These are phyloP conservation scores for Sarocladiaceae sp. DNA, from an alignment of 2,329 filamentous ascomycete species.

Conservation along the genomic window DNA sequence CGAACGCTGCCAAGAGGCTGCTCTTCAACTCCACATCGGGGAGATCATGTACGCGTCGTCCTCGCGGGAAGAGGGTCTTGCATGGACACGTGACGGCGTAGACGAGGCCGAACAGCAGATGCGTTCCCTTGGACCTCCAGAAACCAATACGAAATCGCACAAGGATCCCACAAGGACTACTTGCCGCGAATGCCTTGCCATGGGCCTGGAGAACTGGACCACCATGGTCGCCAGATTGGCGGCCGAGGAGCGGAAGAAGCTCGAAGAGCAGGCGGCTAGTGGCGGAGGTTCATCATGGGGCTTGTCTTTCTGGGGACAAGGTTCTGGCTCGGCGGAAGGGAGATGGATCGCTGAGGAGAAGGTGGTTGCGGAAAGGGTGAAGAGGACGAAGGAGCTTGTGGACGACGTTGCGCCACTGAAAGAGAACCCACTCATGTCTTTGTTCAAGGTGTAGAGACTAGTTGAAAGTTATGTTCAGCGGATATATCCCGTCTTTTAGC, in stretches of 20 bases:
- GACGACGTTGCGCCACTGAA: constrained; percentile 38
- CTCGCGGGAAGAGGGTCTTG: constrained; percentile 62
- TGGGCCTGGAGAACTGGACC: constrained; percentile 75
- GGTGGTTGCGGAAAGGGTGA: constrained; percentile 45
- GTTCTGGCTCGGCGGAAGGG: constrained; percentile 28
- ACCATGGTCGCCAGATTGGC: constrained; percentile 68
- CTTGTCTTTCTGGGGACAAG: constrained; percentile 30
- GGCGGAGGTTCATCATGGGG: constrained; percentile 15
- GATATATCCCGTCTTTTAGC: not conserved
- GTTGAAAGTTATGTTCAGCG: not conserved
- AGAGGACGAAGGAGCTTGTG: constrained; percentile 44
- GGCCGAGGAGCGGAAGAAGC: constrained; percentile 32
- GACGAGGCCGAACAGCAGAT: constrained; percentile 69
- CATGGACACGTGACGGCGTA: constrained; percentile 86
- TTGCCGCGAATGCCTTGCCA: constrained; percentile 70
- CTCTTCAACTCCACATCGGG: constrained; percentile 81
- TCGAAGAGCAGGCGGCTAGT: constrained; percentile 26
- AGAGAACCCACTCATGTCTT: constrained; percentile 15
- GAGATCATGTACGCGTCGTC: constrained; percentile 76
- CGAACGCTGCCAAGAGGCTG: constrained; percentile 77
- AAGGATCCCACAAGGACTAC: constrained; percentile 36
- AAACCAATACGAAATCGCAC: not conserved
- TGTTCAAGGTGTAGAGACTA: constrained; percentile 1
- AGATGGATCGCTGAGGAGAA: constrained; percentile 50
- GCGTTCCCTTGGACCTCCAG: constrained; percentile 31